These are phyloP conservation scores for Penicillium sp. DNA, from an alignment of 2,329 filamentous ascomycete species.

Conservation along the genomic window DNA sequence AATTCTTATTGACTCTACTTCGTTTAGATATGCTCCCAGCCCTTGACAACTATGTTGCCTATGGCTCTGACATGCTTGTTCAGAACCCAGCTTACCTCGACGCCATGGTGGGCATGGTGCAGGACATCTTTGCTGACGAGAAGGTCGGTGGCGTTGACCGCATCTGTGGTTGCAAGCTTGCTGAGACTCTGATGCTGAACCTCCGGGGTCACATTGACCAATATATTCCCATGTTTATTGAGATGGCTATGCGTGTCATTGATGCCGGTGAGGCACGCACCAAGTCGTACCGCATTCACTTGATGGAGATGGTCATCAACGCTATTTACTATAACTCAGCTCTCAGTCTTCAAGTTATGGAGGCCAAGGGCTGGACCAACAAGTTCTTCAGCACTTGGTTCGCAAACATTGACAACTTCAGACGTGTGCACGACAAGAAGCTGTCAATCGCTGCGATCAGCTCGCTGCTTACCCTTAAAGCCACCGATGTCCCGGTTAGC, in stretches of 20 bases:
- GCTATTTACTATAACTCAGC: conserved; percentile 95
- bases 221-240: conserved; percentile 84
- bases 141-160: conserved; percentile 92
- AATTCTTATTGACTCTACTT: conserved; percentile 15
- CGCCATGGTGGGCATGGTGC: conserved; percentile 89
- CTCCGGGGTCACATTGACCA: conserved; percentile 84
- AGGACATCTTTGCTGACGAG: conserved; percentile 87
- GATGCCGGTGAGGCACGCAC: conserved; percentile 72
- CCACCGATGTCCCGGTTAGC: conserved; percentile 82
- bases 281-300: conserved; percentile 89
- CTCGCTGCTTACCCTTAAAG: conserved; percentile 73
- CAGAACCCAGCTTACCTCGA: conserved; percentile 84
- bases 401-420: conserved; percentile 89
- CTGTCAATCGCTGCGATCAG: conserved; percentile 93
- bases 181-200: conserved; percentile 95
- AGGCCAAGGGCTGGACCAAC: conserved; percentile 91
- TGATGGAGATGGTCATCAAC: conserved; percentile 99
- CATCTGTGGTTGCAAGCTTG: conserved; percentile 96
- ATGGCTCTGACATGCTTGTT: conserved; percentile 75
- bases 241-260: conserved; percentile 82
- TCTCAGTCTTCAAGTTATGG: conserved; percentile 81
- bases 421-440: conserved; percentile 97
- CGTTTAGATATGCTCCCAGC: conserved; percentile 84
- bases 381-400: conserved; percentile 99
- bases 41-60: conserved; percentile 96